Conservation (phyloP, 2,329 filamentous ascomycete genomes). For the Graphilbum fragrans region DNA sequence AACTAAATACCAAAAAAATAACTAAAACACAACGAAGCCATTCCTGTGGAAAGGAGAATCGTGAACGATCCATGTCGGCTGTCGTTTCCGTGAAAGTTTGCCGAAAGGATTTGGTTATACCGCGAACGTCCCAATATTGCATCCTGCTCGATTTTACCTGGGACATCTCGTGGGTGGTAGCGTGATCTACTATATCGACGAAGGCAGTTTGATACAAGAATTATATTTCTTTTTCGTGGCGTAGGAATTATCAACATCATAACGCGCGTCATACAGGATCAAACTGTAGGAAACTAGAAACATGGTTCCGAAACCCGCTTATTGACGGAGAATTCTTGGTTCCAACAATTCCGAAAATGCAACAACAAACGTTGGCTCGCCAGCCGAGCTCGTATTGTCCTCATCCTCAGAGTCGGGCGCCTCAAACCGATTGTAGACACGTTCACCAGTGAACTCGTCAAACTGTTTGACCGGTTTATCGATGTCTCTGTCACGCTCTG, state of each 20-base stretch:
- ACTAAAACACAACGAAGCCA: neutral
- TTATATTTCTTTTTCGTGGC: no score
- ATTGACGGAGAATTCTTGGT: constrained; percentile 20
- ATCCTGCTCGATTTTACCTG: no score
- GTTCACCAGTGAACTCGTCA: constrained; percentile 55
- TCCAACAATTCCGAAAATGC: constrained; percentile 53
- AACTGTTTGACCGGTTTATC: constrained; percentile 44
- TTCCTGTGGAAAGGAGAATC: no score
- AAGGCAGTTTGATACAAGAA: no score
- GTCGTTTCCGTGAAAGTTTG: no score
- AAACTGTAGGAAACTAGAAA: neutral
- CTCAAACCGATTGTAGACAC: constrained; percentile 70
- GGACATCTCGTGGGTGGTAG: no score
- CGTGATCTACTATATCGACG: no score
- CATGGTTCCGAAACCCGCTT: neutral
- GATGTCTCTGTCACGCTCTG: constrained; percentile 51
- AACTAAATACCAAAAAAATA: neutral
- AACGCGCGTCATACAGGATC: no score
- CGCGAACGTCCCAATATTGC: no score
- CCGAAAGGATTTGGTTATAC: no score
- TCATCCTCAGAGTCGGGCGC: constrained; percentile 47
- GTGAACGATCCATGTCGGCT: no score
- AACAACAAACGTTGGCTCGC: constrained; percentile 23
- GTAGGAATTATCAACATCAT: no score
- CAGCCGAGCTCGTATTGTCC: constrained; percentile 37